phyloP scores from a whole-genome alignment of 768 basidiomycete genomes.

The Rubroboletus pulcherrimus region DNA sequence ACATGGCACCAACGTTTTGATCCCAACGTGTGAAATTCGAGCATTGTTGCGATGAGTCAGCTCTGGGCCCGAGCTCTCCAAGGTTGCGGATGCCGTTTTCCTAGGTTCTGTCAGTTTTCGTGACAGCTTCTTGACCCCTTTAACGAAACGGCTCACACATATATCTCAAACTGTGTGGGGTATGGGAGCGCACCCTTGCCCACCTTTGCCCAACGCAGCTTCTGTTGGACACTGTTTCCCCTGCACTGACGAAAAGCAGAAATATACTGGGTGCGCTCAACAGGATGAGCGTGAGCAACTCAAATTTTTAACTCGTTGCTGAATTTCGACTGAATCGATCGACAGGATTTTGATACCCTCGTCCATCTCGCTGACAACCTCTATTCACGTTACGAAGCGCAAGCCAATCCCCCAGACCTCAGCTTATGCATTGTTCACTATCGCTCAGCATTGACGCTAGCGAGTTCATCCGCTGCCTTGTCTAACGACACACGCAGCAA shows the following conservation, averaged over 20 bases:
- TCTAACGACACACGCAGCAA: conserved; percentile 23
- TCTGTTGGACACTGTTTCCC: neutral
- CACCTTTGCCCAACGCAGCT: conserved; percentile 1
- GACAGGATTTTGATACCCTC: conserved; percentile 23
- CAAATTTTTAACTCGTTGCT: neutral
- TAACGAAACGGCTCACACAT: conserved; percentile 11
- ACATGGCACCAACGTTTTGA: neutral
- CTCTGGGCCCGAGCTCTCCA: neutral
- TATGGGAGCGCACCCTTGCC: conserved; percentile 3
- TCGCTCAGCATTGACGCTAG: conserved; percentile 24
- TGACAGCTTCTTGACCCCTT: conserved; percentile 12
- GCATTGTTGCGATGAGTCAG: neutral
- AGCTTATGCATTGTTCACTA: conserved; percentile 26
- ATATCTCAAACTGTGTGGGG: conserved; percentile 7
- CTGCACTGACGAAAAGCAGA: neutral
- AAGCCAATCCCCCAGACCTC: conserved; percentile 21
- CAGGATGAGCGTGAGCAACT: conserved; percentile 18
- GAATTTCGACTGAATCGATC: neutral
- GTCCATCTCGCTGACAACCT: conserved; percentile 25
- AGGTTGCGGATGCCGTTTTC: neutral
- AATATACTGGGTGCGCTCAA: neutral
- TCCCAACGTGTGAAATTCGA: neutral
- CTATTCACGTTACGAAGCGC: conserved; percentile 21
- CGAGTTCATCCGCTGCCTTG: conserved; percentile 15
- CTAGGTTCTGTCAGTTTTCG: conserved; percentile 5